Evolutionary conservation across 2,329 filamentous ascomycete species (phyloP).

Genomic region (Calonectria naviculata): DNA sequence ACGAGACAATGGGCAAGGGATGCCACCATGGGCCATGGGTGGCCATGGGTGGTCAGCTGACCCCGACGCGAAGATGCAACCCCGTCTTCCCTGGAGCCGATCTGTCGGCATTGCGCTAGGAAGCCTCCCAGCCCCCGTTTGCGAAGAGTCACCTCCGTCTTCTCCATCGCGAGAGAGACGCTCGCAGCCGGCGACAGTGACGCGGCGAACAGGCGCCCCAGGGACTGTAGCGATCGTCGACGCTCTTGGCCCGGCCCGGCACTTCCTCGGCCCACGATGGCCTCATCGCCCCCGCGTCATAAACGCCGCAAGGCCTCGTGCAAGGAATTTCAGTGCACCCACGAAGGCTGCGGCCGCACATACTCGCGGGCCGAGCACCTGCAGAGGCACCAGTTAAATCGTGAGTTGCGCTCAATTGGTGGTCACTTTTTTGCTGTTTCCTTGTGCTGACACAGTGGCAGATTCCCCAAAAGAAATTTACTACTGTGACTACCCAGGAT

Average conservation of each 20-base stretch:
- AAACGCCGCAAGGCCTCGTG: slow-evolving; percentile 45
- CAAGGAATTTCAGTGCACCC: slow-evolving; percentile 44
- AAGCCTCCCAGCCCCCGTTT: slow-evolving; percentile 6
- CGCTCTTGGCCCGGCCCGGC: neutral
- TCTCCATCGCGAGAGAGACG: neutral
- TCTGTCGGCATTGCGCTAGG: slow-evolving; percentile 10
- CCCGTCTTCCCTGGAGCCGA: slow-evolving; percentile 13
- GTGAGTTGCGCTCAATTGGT: slow-evolving; percentile 21
- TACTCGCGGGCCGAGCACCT: slow-evolving; percentile 43
- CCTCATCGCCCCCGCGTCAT: slow-evolving; percentile 42
- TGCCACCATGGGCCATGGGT: neutral
- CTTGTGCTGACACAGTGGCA: slow-evolving; percentile 28
- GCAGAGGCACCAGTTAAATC: slow-evolving; percentile 41
- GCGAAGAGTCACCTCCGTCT: neutral
- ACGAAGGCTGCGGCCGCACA: slow-evolving; percentile 42
- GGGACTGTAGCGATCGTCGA: neutral
- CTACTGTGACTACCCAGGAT: slow-evolving; percentile 42
- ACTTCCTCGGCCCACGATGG: slow-evolving; percentile 31
- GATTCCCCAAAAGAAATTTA: slow-evolving; percentile 45
- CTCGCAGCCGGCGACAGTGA: slow-evolving; percentile 1
- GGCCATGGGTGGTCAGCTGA: slow-evolving; percentile 23
- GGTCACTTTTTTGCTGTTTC: neutral
- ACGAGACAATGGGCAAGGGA: neutral
- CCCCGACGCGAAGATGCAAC: slow-evolving; percentile 17
- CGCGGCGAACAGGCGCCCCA: neutral